Base-by-base conservation (phyloP, 257 asterid species). In the Petrea volubilis region DNA sequence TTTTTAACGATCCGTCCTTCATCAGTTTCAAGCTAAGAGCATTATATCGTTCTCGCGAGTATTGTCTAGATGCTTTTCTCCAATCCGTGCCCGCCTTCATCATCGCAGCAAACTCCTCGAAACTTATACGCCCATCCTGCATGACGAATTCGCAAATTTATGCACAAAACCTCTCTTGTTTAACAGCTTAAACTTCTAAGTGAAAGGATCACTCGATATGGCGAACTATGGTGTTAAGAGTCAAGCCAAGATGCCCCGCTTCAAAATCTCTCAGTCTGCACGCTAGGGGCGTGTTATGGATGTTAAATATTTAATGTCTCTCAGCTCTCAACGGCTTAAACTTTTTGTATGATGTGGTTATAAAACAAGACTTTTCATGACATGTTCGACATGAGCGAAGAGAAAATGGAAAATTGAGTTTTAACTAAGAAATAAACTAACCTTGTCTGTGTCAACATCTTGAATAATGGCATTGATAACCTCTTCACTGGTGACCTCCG, bases 391-490 rank as follows among this genome's bases (percentile, higher is more conserved):
- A 20, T 18, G 53, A 43, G 33, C 38, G 12, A 52, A 50, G 17
- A 7, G 29, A 31, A 36, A n/a, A 12, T 21, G 0, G 21, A 21
- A 50, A 17, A 27, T 56, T 3, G 27, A 10, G 15, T 58, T 10
- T 18, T 9, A 31, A 13, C 17, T 3, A 17, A 25, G 21, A 46
- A 25, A 15, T 20, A 24, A 10, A 63, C 78, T 47, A 52, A 86
- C 96, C 92, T 88, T 88, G 70, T 88, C 92, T 0, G 88, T 82
- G 72, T 88, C 96, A 0, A 86, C 96, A 20, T 88, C 96, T 60
- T 82, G 90, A 60, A 88, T 86, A 43, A 88, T 88, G 82, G 90
- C 90, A 52, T 65, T 71, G 59, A 82, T 83, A 51, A 86, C 83
- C 67, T 86, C 92, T 71, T 88, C 96, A 18, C 82, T 86, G 24